These are phyloP conservation scores for Globisporangium okanoganense DNA, from an alignment of 352 stramenopile species.

Conservation along the genomic window DNA sequence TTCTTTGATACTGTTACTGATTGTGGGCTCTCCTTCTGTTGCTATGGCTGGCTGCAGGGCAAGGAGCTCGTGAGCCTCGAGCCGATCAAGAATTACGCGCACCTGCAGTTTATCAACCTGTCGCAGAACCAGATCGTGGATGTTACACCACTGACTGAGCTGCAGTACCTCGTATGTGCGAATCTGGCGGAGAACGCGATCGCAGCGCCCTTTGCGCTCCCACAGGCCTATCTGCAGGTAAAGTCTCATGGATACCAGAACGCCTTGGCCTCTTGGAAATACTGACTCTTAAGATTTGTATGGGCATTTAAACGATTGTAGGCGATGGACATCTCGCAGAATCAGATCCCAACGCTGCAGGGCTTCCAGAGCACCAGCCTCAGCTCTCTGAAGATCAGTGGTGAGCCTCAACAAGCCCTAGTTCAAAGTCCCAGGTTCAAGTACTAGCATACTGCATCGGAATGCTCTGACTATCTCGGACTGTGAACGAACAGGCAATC, in stretches of 20 bases:
- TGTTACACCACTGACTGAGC: slow-evolving; percentile 34
- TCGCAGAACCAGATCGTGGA: slow-evolving; percentile 66
- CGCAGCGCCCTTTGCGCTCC: slow-evolving; percentile 24
- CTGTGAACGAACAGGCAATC: slow-evolving; percentile 30
- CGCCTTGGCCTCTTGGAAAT: background rate
- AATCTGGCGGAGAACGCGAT: slow-evolving; percentile 64
- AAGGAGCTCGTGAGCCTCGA: slow-evolving; percentile 53
- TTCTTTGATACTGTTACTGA: background rate
- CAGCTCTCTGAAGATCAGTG: slow-evolving; percentile 57
- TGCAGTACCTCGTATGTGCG: slow-evolving; percentile 55
- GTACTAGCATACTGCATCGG: background rate
- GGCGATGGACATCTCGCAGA: slow-evolving; percentile 61
- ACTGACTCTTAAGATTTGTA: no score
- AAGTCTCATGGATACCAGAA: background rate
- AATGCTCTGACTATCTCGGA: background rate
- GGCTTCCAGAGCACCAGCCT: slow-evolving; percentile 46
- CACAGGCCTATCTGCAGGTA: slow-evolving; percentile 63
- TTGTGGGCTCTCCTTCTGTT: no score
- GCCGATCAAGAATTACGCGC: slow-evolving; percentile 51
- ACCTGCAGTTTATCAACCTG: slow-evolving; percentile 72
- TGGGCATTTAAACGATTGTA: no score
- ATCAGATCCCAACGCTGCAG: slow-evolving; percentile 57
- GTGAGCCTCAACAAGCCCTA: slow-evolving; percentile 22
- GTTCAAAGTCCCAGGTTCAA: background rate
- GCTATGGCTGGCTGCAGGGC: slow-evolving; percentile 22